phyloP scores from a whole-genome alignment of 305 asterid genomes.

The Rubia tinctorum region DNA sequence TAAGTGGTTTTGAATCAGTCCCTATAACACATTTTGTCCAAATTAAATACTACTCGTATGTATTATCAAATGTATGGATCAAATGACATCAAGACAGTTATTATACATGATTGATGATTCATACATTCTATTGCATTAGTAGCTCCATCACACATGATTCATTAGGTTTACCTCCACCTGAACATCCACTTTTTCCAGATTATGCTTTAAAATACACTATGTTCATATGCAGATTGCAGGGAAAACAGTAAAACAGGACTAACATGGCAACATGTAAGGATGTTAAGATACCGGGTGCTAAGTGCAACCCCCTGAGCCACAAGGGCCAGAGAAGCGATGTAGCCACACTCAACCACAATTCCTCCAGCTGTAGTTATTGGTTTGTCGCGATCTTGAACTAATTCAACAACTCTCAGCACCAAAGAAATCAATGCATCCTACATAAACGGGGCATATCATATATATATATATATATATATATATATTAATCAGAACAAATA shows the following conservation, averaged over 20 bases:
- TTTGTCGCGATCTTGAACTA: conserved; percentile 42
- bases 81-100: not conserved
- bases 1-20: not conserved
- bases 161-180: not conserved
- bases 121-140: not conserved
- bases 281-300: conserved; percentile 67
- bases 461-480: too few species aligned
- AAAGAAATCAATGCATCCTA: conserved; percentile 68
- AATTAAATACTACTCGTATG: too few species aligned
- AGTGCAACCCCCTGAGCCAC: conserved; percentile 84
- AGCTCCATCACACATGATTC: not conserved
- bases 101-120: too few species aligned
- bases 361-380: conserved; percentile 88
- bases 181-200: not conserved
- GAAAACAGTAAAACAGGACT: not conserved
- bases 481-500: not conserved
- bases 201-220: too few species aligned
- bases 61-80: not conserved
- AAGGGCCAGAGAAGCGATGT: conserved; percentile 92
- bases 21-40: not conserved
- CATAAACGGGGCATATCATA: conserved; percentile 7
- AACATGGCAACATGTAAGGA: conserved; percentile 1
- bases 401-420: conserved; percentile 78
- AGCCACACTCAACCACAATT: conserved; percentile 85
- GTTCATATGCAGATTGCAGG: not conserved